Evolutionary conservation across 2,329 filamentous ascomycete species (phyloP), one percentile per base, ranked within the genome.

Genomic region (Aschersonia sp.): DNA sequence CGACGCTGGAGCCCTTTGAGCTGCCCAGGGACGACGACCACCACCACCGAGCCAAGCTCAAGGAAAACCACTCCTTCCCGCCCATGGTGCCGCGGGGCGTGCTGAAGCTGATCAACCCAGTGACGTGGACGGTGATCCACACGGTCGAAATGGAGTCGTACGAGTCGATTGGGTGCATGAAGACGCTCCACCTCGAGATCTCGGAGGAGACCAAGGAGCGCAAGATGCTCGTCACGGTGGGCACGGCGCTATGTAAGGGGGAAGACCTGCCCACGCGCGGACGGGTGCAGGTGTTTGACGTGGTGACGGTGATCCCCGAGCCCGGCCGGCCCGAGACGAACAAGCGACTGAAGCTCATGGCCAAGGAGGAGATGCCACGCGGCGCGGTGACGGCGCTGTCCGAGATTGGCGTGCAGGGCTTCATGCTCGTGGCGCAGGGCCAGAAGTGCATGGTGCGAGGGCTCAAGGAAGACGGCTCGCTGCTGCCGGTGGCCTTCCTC

Each of bases 401-500:
- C 1, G 83, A 85, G 52, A 83, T 94, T 47, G 90, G 86, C 41
- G 87, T 82, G 0, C 88, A 92, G 64, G 92, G 85, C 1, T 87
- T 90, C 54, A 80, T 94, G 73, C 81, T 92, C 51, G 85, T 85
- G 41, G 88, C 89, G 0, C 92, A 98, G 60, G 92, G 92, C 1
- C 89, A 95, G 59, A 98, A 98, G 65, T 90, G 88, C 62, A 94
- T 98, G 84, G 88, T 98, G 1, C 77, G 92, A 50, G 92, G 92
- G 41, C 73, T 98, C 4, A 95, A 95, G 62, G 92, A 98, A 63
- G 92, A 98, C 60, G 87, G 89, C 1, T 88, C 85, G 1, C 74
- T 97, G 46, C 72, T 97, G 1, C 92, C 92, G 0, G 90, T 98
- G 4, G 92, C 92, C 0, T 98, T 98, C 60, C 84, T 98, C 73